Evolutionary conservation across 768 basidiomycete species (phyloP), one percentile per base, ranked within the genome.

Genomic region (Crassisporium funariophilum): DNA sequence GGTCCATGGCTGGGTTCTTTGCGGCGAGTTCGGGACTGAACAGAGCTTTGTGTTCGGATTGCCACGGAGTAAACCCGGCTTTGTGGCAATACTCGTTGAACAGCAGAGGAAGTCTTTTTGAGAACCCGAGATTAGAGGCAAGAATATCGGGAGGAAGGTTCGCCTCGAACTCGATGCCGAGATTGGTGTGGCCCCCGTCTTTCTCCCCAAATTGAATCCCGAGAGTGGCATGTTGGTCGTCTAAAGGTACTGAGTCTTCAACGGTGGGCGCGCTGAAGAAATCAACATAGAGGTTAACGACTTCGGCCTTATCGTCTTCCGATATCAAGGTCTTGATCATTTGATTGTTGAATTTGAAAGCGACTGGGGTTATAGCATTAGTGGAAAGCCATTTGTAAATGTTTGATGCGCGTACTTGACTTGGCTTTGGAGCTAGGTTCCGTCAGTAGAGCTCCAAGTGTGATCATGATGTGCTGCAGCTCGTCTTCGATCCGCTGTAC

Each of bases 151-250:
- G 41, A 10, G 46, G 6, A 35, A 58, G 41, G 0, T 11, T 40
- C 0, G 41, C 35, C 36, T 68, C 65, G 2, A 58, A 1, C 6
- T 64, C 59, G 2, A 61, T 47, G 1, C 66, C 65, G 23, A 47
- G 47, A 34, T 65, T 59, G 2, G 36, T 22, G n/a, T n/a, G n/a
- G 10, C 23, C 37, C 2, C 55, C 50, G 2, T 20, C 5, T 5
- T 15, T n/a, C 4, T 42, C 35, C 12, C 21, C 42, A 22, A 53
- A 46, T 1, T 20, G 2, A 35, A 41, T n/a, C 9, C 9, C 6
- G 11, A 46, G 5, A 2, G 52, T 8, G 2, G 31, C 19, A n/a
- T 44, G 34, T 0, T 52, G 43, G 9, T 45, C 35, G 6, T 36
- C 41, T 2, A 50, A 16, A 19, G 48, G 35, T 3, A 33, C n/a